Evolutionary conservation across 1,284 basidiomycete species (phyloP).

Genomic region (Ceratobasidium sp.): DNA sequence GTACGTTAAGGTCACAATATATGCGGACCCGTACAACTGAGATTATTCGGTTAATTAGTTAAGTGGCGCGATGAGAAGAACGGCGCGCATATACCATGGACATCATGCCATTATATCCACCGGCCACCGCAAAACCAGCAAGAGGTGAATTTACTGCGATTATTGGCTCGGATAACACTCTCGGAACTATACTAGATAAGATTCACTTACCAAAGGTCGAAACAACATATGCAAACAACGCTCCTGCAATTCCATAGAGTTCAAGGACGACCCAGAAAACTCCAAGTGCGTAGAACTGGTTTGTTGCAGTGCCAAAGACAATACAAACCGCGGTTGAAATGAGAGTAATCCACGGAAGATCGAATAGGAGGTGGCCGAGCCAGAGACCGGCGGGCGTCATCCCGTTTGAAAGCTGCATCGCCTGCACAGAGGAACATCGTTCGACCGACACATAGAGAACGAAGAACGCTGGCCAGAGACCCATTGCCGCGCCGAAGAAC

Average conservation of each 20-base stretch:
- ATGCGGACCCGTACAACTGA: conserved; percentile 70
- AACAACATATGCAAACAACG: conserved; percentile 74
- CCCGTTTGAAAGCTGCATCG: conserved; percentile 83
- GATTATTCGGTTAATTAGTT: not conserved
- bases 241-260: conserved; percentile 74
- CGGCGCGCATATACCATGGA: conserved; percentile 64
- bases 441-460: conserved; percentile 77
- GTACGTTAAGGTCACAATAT: conserved; percentile 76
- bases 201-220: conserved; percentile 61
- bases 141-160: conserved; percentile 66
- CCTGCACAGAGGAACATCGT: conserved; percentile 73
- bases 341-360: conserved; percentile 68
- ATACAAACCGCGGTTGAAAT: conserved; percentile 70
- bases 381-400: conserved; percentile 77
- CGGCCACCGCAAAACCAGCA: conserved; percentile 76
- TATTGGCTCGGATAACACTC: not conserved
- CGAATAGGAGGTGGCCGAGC: conserved; percentile 82
- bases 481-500: conserved; percentile 75
- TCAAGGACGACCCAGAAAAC: conserved; percentile 77
- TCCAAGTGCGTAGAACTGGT: conserved; percentile 77
- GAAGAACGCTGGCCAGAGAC: conserved; percentile 82
- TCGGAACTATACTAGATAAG: not conserved
- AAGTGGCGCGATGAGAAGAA: not conserved
- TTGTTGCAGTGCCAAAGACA: conserved; percentile 65
- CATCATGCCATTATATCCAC: conserved; percentile 79